Evolutionary conservation across 371 early-diverging fungal species (phyloP), one percentile per base, ranked within the genome.

Genomic region (Mucor sp.): DNA sequence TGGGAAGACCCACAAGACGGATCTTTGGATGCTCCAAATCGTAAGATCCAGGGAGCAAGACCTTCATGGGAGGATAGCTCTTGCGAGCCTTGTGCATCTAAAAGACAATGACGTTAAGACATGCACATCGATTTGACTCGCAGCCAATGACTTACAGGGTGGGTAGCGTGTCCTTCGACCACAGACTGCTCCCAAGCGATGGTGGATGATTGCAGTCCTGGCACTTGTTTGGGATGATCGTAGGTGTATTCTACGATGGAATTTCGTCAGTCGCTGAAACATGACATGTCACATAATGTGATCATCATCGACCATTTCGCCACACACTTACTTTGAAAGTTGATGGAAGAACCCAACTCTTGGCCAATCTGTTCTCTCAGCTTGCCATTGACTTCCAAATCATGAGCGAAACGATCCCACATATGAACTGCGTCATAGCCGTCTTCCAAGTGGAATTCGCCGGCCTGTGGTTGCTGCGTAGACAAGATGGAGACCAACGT

Each of bases 161-260:
- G 93, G 0, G 90, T 90, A n/a, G 90, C 88, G 63, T 92, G 92
- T 14, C 93, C 93, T 68, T 92, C 93, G 12, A 90, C 72, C 23
- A 92, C 81, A 43, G 84, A 77, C 69, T 90, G 90, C 65, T 92
- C 93, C 93, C 93, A 92, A 58, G 87, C 85, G n/a, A 89, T 72
- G 3, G 81, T 73, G 8, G 87, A 74, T 3, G 80, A 79, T 3
- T 68, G 50, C 19, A 89, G 70, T 27, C 70, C 74, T 15, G 88
- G 91, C 1, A 76, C 56, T 0, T 80, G 69, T 21, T 80, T 81
- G 47, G 82, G 85, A 65, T 83, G 70, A 58, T 76, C 76, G 70
- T 87, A 91, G 5, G 89, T 84, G 33, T 82, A 66, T n/a, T 74
- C 78, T 83, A 55, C 30, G 8, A 32, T 30, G 14, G 3, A 17